phyloP scores from a whole-genome alignment of 1,139 yeast species.

The Blastobotrys raffinosifermentans region DNA sequence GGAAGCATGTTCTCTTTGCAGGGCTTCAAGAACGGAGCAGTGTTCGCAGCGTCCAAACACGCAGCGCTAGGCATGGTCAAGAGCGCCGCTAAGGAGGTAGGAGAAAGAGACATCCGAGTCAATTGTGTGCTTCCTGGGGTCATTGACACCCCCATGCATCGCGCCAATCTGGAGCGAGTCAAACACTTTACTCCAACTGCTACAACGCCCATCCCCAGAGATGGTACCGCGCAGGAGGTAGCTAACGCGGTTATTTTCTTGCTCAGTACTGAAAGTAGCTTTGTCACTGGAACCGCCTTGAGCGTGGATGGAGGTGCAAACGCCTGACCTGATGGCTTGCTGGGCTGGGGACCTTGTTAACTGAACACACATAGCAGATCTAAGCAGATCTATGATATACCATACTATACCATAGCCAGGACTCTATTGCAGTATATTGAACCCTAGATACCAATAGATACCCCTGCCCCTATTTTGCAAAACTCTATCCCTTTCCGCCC shows the following conservation, averaged over 20 bases:
- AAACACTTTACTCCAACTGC: neutral
- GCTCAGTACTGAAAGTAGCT: conserved; percentile 1
- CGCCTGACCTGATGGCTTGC: neutral
- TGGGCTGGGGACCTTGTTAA: too few species aligned
- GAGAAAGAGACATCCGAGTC: conserved; percentile 3
- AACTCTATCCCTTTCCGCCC: too few species aligned
- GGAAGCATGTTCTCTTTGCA: conserved; percentile 3
- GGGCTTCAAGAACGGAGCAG: conserved; percentile 3
- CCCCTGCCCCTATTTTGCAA: too few species aligned
- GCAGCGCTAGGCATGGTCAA: conserved; percentile 5
- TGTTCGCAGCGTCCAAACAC: conserved; percentile 3
- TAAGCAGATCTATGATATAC: too few species aligned
- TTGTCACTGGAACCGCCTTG: conserved; percentile 3
- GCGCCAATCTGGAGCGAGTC: neutral
- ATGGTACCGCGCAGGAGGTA: conserved; percentile 2
- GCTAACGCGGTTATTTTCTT: conserved; percentile 1
- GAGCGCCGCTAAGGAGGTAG: conserved; percentile 5
- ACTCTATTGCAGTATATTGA: conserved; percentile 6
- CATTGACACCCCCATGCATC: conserved; percentile 5
- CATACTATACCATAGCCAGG: too few species aligned
- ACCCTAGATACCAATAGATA: too few species aligned
- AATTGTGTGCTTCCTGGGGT: conserved; percentile 3
- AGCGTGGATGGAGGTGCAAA: conserved; percentile 5
- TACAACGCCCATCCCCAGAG: neutral
- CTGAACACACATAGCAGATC: too few species aligned